A percentile compares a stretch with the other conserved stretches of the same genome.
phyloP scores from a whole-genome alignment of 192 early-diverging fungal genomes.

The Pecoramyces ruminantium region DNA sequence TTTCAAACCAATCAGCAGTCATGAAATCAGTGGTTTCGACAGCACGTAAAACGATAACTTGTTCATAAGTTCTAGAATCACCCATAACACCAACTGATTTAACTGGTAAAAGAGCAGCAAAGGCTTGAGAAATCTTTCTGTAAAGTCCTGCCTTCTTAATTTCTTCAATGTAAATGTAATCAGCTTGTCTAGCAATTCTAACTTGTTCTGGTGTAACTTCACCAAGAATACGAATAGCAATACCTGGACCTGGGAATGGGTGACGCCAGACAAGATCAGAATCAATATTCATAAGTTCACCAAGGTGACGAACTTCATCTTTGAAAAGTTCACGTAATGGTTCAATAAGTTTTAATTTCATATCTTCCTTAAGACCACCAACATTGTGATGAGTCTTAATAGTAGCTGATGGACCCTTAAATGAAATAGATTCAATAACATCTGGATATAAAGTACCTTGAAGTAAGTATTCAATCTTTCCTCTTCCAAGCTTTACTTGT shows the following conservation, averaged over 20 bases:
- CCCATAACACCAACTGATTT: slow-evolving; percentile 98
- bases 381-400: slow-evolving; percentile 99
- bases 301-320: slow-evolving; percentile 97
- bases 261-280: slow-evolving; percentile 96
- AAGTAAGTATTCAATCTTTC: slow-evolving; percentile 81
- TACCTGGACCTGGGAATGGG: slow-evolving; percentile 97
- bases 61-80: slow-evolving; percentile 96
- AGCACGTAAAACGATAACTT: slow-evolving; percentile 91
- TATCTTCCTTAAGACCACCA: slow-evolving; percentile 86
- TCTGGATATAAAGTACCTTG: slow-evolving; percentile 98
- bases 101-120: slow-evolving; percentile 85
- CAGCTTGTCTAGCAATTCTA: slow-evolving; percentile 83
- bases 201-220: slow-evolving; percentile 89
- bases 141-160: slow-evolving; percentile 96
- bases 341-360: slow-evolving; percentile 96
- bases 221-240: slow-evolving; percentile 92
- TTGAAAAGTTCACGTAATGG: slow-evolving; percentile 97
- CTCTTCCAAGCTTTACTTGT: slow-evolving; percentile 48
- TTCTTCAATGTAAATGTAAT: slow-evolving; percentile 97
- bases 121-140: slow-evolving; percentile 94
- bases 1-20: slow-evolving; percentile 89
- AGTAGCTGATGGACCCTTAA: slow-evolving; percentile 96
- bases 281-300: slow-evolving; percentile 69
- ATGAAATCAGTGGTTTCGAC: slow-evolving; percentile 96
- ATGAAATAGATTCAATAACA: slow-evolving; percentile 95